A percentile compares a stretch with the other conserved stretches of the same genome.
phyloP scores from a whole-genome alignment of 1,284 basidiomycete genomes.

The Sporisorium graminicola region DNA sequence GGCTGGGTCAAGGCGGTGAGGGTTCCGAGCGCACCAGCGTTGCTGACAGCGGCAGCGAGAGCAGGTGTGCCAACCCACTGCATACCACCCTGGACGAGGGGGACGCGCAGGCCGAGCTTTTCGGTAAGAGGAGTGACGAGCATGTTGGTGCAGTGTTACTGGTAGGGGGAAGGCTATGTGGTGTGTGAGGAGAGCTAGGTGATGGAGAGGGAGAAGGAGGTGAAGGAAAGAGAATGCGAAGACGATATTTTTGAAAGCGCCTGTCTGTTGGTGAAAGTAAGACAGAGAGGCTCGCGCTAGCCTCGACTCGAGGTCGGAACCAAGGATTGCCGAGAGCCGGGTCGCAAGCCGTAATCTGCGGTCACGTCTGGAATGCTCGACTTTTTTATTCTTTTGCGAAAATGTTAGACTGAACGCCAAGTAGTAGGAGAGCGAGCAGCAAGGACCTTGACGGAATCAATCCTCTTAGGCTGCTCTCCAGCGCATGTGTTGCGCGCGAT shows the following conservation, averaged over 20 bases:
- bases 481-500: background rate
- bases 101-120: constrained; percentile 69
- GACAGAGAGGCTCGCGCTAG: background rate
- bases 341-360: background rate
- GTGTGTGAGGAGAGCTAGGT: background rate
- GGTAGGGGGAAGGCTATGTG: background rate
- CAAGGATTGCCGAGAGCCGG: constrained; percentile 29
- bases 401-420: background rate
- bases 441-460: too few species aligned
- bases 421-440: too few species aligned
- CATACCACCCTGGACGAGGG: constrained; percentile 68
- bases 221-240: background rate
- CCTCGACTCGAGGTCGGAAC: constrained; percentile 5
- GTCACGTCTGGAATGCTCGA: background rate
- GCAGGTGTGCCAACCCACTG: constrained; percentile 81
- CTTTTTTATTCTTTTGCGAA: too few species aligned
- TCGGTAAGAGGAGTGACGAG: constrained; percentile 69
- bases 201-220: background rate
- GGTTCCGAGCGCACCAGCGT: constrained; percentile 88
- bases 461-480: background rate
- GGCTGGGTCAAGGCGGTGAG: constrained; percentile 90
- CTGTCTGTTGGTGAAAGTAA: background rate
- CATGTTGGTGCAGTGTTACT: constrained; percentile 37
- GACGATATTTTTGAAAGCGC: too few species aligned
- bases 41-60: constrained; percentile 83